These are phyloP conservation scores for Tylopilus plumbeoviolaceoides DNA, from an alignment of 768 basidiomycete genomes.

Conservation along the genomic window DNA sequence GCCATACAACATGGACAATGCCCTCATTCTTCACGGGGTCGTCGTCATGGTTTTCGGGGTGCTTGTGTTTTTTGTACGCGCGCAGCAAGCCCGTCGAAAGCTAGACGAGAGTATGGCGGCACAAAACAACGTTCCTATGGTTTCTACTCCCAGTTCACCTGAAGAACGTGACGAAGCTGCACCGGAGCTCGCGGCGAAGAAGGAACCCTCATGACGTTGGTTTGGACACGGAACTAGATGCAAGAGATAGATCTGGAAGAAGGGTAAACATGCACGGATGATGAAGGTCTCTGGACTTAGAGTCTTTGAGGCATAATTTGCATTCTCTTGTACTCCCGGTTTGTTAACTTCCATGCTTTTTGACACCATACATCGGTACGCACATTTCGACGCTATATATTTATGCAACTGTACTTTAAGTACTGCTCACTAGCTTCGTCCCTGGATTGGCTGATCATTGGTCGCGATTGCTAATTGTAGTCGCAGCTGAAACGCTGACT, in stretches of 20 bases:
- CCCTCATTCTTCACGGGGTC: conserved; percentile 63
- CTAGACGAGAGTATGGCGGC: conserved; percentile 52
- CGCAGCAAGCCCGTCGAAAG: conserved; percentile 59
- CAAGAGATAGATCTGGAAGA: not conserved
- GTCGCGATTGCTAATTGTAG: not conserved
- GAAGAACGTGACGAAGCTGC: not conserved
- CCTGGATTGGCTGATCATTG: not conserved
- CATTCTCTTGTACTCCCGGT: not conserved
- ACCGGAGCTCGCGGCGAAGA: not conserved
- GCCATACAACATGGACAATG: conserved; percentile 68
- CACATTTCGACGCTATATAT: not conserved
- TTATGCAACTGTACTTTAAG: not conserved
- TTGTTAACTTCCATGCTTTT: not conserved
- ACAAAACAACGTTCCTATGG: not conserved
- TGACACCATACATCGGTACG: no score
- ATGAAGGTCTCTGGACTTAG: not conserved
- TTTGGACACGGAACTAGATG: not conserved
- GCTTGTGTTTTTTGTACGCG: conserved; percentile 49
- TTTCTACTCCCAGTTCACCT: conserved; percentile 23
- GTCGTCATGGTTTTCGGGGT: conserved; percentile 39
- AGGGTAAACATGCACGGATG: not conserved
- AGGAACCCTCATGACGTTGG: conserved; percentile 2
- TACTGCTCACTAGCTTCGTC: not conserved
- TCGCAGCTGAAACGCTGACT: no score
- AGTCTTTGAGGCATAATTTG: not conserved